Base-by-base conservation (phyloP, 768 basidiomycete species). In the Boletus speciosus region DNA sequence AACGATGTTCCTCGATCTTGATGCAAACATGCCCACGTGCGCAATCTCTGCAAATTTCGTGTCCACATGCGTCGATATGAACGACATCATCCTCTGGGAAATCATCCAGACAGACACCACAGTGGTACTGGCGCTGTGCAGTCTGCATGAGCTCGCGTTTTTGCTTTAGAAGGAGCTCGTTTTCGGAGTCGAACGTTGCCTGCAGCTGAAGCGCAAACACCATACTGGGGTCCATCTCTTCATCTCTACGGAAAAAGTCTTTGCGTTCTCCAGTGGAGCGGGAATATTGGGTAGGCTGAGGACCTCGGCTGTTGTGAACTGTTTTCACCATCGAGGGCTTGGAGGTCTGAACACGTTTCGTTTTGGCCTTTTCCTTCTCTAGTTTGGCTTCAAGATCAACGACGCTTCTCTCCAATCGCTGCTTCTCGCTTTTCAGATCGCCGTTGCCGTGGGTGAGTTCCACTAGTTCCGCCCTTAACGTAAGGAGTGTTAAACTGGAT, bases 11-110 rank as follows among this genome's bases (percentile, higher is more conserved):
- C n/a, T 72, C 69, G 29, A 86, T 73, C 63, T 78, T 78, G 16
- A 75, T 62, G n/a, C 56, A 59, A 14, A 80, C 70, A 53, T 83
- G 76, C 4, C 63, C 59, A 25, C 64, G 70, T 8, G 81, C 58
- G 55, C 86, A 86, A 6, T 72, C 69, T 45, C 79, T 75, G 64
- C 86, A 86, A 56, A 82, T 78, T 4, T 63, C 57, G 60, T 87
- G 84, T 15, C 62, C 63, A 51, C 85, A 87, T 2, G 27, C 60
- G 5, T 67, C 71, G 34, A 83, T 66, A 3, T 58, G 62, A n/a
- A 78, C 71, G 2, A 75, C 73, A 35, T 70, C 66, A 43, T 80
- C 77, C 41, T 75, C 73, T 0, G 76, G 71, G 44, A 71, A 69
- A 23, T 73, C 63, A 9, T 87, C 85, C 45, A 80, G 64, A 65